Evolutionary conservation across 768 basidiomycete species (phyloP).

Genomic region (Leccinum rimulosum): DNA sequence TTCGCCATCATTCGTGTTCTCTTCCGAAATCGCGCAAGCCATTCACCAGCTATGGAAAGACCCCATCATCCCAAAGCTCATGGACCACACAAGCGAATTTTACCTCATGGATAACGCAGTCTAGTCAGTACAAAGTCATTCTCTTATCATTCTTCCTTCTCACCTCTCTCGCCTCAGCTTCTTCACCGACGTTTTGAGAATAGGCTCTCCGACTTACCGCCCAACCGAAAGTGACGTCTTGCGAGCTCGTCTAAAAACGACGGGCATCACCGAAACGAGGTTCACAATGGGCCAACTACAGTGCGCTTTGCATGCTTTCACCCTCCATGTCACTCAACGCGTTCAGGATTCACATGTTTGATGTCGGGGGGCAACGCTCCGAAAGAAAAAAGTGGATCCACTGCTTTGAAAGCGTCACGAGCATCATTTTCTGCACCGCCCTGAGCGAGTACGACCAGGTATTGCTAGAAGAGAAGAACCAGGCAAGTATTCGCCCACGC

Average conservation of each 20-base stretch:
- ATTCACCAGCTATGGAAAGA: constrained; percentile 72
- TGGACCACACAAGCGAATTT: constrained; percentile 70
- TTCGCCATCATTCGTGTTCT: constrained; percentile 45
- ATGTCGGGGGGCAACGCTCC: constrained; percentile 76
- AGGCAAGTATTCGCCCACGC: constrained; percentile 16
- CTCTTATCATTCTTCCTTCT: background rate
- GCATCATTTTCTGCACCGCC: constrained; percentile 75
- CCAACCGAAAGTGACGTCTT: constrained; percentile 88
- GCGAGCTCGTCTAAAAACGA: constrained; percentile 83
- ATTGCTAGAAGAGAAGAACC: constrained; percentile 52
- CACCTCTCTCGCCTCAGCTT: constrained; percentile 49
- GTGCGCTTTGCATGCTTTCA: constrained; percentile 29
- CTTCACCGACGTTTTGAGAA: constrained; percentile 80
- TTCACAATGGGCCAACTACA: constrained; percentile 68
- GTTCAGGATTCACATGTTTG: constrained; percentile 64
- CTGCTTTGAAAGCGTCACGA: constrained; percentile 78
- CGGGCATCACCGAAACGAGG: constrained; percentile 87
- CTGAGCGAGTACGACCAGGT: constrained; percentile 78
- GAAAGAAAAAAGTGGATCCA: constrained; percentile 85
- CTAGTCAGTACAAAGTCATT: constrained; percentile 54
- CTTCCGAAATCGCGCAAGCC: constrained; percentile 64
- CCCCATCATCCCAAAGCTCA: constrained; percentile 49
- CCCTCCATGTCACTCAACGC: background rate
- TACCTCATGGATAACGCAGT: constrained; percentile 94
- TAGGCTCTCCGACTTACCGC: constrained; percentile 75